Evolutionary conservation across 345 rosid species (phyloP).

Genomic region (Rhodamnia rubescens): DNA sequence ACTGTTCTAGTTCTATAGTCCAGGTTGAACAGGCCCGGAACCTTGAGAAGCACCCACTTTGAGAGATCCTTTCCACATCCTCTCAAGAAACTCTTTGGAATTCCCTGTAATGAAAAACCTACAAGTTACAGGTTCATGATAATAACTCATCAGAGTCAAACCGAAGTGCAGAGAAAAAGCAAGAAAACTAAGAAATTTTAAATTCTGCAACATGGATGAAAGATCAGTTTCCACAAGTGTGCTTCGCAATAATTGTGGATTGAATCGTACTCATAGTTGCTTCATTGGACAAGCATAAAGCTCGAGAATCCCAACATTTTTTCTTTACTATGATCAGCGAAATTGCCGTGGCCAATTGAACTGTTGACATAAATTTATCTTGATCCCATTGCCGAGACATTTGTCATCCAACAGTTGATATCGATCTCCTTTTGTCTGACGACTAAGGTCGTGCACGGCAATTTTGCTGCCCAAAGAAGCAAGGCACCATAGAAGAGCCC

Average conservation of each 20-base stretch:
- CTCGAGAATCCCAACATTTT: no score
- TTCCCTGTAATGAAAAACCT: neutral
- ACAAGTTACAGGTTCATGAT: neutral
- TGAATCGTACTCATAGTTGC: neutral
- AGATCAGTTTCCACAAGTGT: neutral
- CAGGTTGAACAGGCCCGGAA: neutral
- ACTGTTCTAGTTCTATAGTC: neutral
- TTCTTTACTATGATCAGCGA: no score
- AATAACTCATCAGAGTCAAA: neutral
- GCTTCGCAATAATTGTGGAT: neutral
- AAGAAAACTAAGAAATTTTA: neutral
- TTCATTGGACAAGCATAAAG: neutral
- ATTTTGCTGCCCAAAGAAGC: no score
- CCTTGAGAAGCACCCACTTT: neutral
- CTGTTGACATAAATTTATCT: no score
- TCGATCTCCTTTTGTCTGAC: no score
- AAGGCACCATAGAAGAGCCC: neutral
- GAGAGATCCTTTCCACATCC: neutral
- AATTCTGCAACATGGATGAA: neutral
- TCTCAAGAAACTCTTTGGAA: neutral
- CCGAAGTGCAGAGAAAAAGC: neutral
- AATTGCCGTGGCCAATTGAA: no score
- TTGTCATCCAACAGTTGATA: no score
- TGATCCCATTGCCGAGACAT: no score
- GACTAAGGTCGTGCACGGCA: no score